Percentiles rank a stretch among this genome's conserved stretches.
phyloP scores from a whole-genome alignment of 768 basidiomycete species.

The Pleurotus djamor region DNA sequence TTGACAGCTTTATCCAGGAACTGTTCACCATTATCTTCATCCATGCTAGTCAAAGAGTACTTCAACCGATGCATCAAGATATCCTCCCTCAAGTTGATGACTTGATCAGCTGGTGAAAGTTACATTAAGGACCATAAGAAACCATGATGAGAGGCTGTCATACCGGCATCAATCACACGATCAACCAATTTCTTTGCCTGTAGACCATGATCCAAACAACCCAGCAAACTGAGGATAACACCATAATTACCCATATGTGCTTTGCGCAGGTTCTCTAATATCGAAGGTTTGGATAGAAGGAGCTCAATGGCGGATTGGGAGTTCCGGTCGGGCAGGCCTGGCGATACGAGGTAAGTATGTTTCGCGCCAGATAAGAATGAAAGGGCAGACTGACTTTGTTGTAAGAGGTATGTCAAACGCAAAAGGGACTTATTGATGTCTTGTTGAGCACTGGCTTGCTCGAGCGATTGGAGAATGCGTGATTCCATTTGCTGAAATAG shows the following conservation, averaged over 20 bases:
- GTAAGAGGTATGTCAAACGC: slow-evolving; percentile 78
- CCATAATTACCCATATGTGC: slow-evolving; percentile 93
- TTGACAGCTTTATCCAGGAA: slow-evolving; percentile 67
- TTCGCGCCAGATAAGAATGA: not conserved
- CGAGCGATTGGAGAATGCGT: slow-evolving; percentile 61
- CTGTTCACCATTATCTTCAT: slow-evolving; percentile 57
- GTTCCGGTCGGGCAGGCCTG: slow-evolving; percentile 63
- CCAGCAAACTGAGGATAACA: slow-evolving; percentile 85
- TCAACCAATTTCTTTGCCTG: slow-evolving; percentile 90
- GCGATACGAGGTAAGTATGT: not conserved
- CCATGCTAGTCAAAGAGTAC: slow-evolving; percentile 80
- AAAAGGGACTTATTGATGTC: slow-evolving; percentile 75
- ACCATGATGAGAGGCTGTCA: slow-evolving; percentile 15
- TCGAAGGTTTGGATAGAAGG: slow-evolving; percentile 72
- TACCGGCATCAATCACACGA: slow-evolving; percentile 76
- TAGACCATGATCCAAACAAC: slow-evolving; percentile 83
- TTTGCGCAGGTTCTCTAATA: slow-evolving; percentile 86
- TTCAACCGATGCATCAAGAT: slow-evolving; percentile 80
- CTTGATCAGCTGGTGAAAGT: slow-evolving; percentile 71
- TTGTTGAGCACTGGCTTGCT: slow-evolving; percentile 78
- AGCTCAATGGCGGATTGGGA: slow-evolving; percentile 83
- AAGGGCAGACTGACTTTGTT: slow-evolving; percentile 53
- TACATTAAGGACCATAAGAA: not conserved
- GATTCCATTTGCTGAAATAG: slow-evolving; percentile 48
- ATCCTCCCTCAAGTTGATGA: slow-evolving; percentile 88